These are phyloP conservation scores for Phytophthora syringae DNA, from an alignment of 352 stramenopile genomes.

Conservation along the genomic window DNA sequence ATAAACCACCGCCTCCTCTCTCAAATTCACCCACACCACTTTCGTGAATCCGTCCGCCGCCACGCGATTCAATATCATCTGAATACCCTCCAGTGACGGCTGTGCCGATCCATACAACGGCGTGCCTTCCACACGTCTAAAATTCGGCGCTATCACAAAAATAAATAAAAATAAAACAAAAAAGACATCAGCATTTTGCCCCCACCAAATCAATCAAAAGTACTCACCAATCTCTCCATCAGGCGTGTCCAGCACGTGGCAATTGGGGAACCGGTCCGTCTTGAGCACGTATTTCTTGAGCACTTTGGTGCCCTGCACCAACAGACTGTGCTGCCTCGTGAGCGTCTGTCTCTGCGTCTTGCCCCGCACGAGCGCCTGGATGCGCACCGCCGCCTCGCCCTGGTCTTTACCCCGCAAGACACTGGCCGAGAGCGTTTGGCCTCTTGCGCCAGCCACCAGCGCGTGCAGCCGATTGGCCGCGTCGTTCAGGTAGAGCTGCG, in stretches of 20 bases:
- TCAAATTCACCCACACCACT: slow-evolving; percentile 86
- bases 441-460: slow-evolving; percentile 1
- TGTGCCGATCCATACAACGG: slow-evolving; percentile 80
- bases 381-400: slow-evolving; percentile 64
- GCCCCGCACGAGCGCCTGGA: slow-evolving; percentile 74
- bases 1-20: slow-evolving; percentile 88
- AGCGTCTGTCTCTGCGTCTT: slow-evolving; percentile 58
- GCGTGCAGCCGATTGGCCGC: slow-evolving; percentile 37
- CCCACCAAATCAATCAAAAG: no score
- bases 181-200: not conserved
- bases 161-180: not conserved
- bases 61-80: slow-evolving; percentile 71
- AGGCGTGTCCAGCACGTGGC: slow-evolving; percentile 69
- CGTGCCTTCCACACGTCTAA: slow-evolving; percentile 70
- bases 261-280: slow-evolving; percentile 80
- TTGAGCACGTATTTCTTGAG: slow-evolving; percentile 89
- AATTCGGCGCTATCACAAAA: slow-evolving; percentile 65
- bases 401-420: slow-evolving; percentile 24
- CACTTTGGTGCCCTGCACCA: slow-evolving; percentile 39
- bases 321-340: slow-evolving; percentile 57
- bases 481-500: slow-evolving; percentile 45
- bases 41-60: slow-evolving; percentile 77
- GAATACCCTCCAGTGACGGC: slow-evolving; percentile 76
- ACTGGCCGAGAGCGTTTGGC: slow-evolving; percentile 8
- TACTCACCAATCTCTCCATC: slow-evolving; percentile 70